A percentile compares a stretch with the other conserved stretches of the same genome.
phyloP scores from a whole-genome alignment of 768 basidiomycete genomes.

The Terana coerulea region DNA sequence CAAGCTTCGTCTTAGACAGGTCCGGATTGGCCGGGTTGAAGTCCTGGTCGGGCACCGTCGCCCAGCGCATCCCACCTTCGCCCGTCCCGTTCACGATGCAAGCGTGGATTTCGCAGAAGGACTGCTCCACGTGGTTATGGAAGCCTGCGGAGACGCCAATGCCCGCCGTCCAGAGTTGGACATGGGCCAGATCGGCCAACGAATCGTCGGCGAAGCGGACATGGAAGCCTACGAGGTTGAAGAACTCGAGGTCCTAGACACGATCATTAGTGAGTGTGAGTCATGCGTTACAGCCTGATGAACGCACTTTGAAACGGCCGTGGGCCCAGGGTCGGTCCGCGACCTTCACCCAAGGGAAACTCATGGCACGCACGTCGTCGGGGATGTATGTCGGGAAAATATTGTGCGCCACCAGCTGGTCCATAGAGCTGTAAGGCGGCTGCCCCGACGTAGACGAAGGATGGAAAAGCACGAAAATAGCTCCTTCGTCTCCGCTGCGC shows the following conservation, averaged over 20 bases:
- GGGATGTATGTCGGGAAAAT: conserved; percentile 14
- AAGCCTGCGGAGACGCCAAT: conserved; percentile 10
- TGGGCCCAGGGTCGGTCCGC: conserved; percentile 24
- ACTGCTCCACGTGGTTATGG: conserved; percentile 12
- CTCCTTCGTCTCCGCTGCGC: conserved; percentile 12
- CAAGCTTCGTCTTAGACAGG: conserved; percentile 5
- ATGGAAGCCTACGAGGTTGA: conserved; percentile 27
- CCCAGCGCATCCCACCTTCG: conserved; percentile 9
- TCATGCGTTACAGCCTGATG: too few relatives aligned
- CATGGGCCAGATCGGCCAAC: conserved; percentile 21
- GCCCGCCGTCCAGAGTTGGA: conserved; percentile 25
- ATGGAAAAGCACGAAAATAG: conserved; percentile 14
- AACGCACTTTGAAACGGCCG: conserved; percentile 15
- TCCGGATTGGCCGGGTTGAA: conserved; percentile 4
- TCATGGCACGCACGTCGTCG: conserved; percentile 16
- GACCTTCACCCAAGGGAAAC: conserved; percentile 25
- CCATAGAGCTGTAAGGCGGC: conserved; percentile 21
- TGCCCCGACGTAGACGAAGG: conserved; percentile 9
- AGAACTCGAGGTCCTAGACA: conserved; percentile 26
- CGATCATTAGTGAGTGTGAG: conserved; percentile 1
- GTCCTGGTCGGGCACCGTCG: conserved; percentile 3
- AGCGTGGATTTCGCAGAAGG: conserved; percentile 13
- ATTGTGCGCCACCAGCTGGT: conserved; percentile 16
- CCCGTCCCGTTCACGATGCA: conserved; percentile 11
- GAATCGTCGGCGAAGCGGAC: conserved; percentile 25